phyloP scores from a whole-genome alignment of 768 basidiomycete species.

The Mrakia gelida region DNA sequence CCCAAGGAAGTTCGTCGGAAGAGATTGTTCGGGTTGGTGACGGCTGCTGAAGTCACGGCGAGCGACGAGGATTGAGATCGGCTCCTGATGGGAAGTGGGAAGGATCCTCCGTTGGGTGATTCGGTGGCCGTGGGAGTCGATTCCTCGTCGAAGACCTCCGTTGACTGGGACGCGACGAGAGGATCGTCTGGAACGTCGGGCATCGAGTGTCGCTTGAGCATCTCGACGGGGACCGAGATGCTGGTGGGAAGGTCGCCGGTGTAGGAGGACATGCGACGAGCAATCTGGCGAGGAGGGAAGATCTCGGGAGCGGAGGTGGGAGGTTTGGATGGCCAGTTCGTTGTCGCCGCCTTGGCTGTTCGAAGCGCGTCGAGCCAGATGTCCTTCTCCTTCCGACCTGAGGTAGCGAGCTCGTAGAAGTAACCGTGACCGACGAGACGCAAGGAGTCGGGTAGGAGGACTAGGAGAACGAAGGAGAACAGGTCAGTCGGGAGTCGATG shows the following conservation, averaged over 20 bases:
- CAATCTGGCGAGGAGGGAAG: constrained; percentile 21
- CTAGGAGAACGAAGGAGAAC: constrained; percentile 47
- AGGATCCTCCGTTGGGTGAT: background rate
- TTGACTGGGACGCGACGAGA: background rate
- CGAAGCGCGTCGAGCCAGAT: constrained; percentile 74
- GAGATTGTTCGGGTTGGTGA: constrained; percentile 16
- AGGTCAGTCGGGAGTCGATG: background rate
- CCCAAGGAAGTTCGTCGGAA: constrained; percentile 23
- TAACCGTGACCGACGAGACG: constrained; percentile 65
- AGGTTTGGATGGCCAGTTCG: background rate
- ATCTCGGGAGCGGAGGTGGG: constrained; percentile 29
- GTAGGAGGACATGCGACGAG: constrained; percentile 26
- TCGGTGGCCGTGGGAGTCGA: constrained; percentile 3
- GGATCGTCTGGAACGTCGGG: background rate
- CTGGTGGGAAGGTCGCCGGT: background rate
- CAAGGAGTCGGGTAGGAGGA: constrained; percentile 74
- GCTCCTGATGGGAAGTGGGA: background rate
- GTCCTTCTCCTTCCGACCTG: constrained; percentile 76
- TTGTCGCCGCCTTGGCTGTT: constrained; percentile 46
- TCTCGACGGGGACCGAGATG: background rate
- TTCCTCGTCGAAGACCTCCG: constrained; percentile 20
- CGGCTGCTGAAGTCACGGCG: background rate
- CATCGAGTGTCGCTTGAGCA: constrained; percentile 15
- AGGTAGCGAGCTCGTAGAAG: constrained; percentile 78
- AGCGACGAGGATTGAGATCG: constrained; percentile 9